phyloP scores from a whole-genome alignment of 805 yeast species.

The Spathaspora passalidarum region DNA sequence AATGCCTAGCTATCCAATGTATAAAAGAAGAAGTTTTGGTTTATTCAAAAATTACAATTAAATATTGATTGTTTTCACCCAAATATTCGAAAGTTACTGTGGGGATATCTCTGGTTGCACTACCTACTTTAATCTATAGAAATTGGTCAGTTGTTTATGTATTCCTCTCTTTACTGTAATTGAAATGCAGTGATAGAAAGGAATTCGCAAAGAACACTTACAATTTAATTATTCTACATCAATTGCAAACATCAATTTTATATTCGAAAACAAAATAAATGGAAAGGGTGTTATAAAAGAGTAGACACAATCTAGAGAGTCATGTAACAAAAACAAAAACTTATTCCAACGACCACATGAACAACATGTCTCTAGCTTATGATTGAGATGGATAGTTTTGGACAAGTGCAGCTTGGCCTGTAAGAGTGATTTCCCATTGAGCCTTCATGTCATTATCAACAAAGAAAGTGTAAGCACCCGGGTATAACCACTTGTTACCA shows the following conservation, averaged over 20 bases:
- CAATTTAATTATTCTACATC: not conserved
- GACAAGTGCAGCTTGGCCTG: conserved; percentile 2
- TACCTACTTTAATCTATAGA: too few relatives aligned
- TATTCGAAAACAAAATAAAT: not conserved
- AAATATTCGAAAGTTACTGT: too few relatives aligned
- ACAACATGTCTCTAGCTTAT: not conserved
- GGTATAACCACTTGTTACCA: conserved; percentile 6
- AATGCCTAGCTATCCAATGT: too few relatives aligned
- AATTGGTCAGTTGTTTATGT: too few relatives aligned
- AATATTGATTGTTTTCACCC: too few relatives aligned
- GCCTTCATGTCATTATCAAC: conserved; percentile 5
- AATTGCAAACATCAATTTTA: not conserved
- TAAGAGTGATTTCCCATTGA: conserved; percentile 3
- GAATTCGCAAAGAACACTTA: too few relatives aligned
- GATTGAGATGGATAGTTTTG: conserved; percentile 4
- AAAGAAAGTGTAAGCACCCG: conserved; percentile 6
- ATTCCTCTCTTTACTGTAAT: too few relatives aligned
- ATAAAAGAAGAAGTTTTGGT: too few relatives aligned
- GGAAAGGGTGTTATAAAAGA: not conserved
- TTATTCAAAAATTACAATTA: too few relatives aligned
- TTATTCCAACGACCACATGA: not conserved
- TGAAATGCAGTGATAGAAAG: too few relatives aligned
- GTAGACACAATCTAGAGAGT: not conserved
- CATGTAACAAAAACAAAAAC: not conserved
- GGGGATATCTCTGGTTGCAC: too few relatives aligned